A percentile compares a stretch with the other conserved stretches of the same genome.
These are phyloP conservation scores for Massariosphaeria phaeospora DNA, from an alignment of 495 filamentous ascomycete species.

Conservation along the genomic window DNA sequence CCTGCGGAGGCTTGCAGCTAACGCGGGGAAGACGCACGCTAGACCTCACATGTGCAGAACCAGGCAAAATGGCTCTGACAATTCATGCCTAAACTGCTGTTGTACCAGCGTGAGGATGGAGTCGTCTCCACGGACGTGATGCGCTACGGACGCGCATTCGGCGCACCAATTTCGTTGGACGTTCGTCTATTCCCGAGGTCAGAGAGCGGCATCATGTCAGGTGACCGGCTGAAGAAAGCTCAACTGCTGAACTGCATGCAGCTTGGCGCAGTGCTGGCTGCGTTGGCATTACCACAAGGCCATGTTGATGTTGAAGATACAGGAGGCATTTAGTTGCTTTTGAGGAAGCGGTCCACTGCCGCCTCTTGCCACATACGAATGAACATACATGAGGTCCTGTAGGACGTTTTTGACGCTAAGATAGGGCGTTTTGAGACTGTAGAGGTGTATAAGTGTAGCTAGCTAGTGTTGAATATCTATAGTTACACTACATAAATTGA, in stretches of 20 bases:
- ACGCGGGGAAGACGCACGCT: slow-evolving; percentile 24
- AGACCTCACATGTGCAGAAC: slow-evolving; percentile 10
- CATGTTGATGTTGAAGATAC: no score
- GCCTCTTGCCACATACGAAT: no score
- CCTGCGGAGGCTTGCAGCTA: slow-evolving; percentile 23
- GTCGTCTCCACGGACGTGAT: not conserved
- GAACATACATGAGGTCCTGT: no score
- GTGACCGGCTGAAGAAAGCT: not conserved
- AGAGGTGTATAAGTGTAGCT: no score
- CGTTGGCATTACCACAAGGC: slow-evolving; percentile 17
- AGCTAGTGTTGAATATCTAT: no score
- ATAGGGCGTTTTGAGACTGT: no score
- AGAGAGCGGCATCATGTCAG: not conserved
- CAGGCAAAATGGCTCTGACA: slow-evolving; percentile 4
- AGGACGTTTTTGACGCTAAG: no score
- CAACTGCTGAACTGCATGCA: not conserved
- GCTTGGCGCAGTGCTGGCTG: slow-evolving; percentile 10
- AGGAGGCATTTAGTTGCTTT: no score
- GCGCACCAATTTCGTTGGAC: slow-evolving; percentile 1
- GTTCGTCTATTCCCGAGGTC: not conserved
- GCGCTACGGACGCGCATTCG: slow-evolving; percentile 6
- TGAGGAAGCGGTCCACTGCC: no score
- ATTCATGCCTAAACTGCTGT: not conserved
- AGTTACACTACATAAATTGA: no score
- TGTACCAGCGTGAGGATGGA: not conserved